A percentile compares a stretch with the other conserved stretches of the same genome.
Evolutionary conservation across 2,329 filamentous ascomycete species (phyloP).

Genomic region (Aspergillus latus): DNA sequence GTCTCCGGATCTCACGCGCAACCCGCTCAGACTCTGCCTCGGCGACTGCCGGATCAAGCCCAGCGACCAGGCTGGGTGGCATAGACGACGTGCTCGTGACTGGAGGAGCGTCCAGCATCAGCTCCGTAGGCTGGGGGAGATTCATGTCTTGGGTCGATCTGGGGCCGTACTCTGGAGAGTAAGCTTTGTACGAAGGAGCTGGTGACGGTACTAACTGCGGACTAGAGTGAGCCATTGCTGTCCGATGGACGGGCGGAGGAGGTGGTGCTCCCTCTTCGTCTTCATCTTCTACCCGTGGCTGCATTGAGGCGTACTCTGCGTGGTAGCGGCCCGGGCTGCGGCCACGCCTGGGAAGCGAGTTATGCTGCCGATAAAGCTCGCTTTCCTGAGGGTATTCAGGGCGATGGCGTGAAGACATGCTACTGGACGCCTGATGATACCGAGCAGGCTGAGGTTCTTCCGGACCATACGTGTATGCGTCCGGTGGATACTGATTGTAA

Average conservation of each 20-base stretch:
- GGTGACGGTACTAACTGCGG: conserved; percentile 27
- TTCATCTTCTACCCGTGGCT: conserved; percentile 50
- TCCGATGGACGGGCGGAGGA: conserved; percentile 38
- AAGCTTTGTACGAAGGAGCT: conserved; percentile 28
- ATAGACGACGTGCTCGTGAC: conserved; percentile 31
- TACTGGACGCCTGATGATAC: conserved; percentile 12
- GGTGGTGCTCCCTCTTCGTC: conserved; percentile 40
- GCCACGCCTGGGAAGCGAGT: conserved; percentile 22
- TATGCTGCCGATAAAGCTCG: conserved; percentile 29
- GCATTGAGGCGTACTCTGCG: conserved; percentile 45
- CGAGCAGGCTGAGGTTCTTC: conserved; percentile 17
- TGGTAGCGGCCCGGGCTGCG: conserved; percentile 32
- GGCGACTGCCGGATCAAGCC: conserved; percentile 36
- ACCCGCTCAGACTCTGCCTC: conserved; percentile 32
- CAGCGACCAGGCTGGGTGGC: conserved; percentile 44
- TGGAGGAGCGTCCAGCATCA: conserved; percentile 24
- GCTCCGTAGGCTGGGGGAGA: conserved; percentile 27
- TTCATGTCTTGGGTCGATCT: conserved; percentile 24
- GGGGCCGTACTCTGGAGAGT: conserved; percentile 29
- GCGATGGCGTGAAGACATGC: conserved; percentile 21
- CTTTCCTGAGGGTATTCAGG: conserved; percentile 21
- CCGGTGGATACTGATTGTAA: conserved; percentile 22
- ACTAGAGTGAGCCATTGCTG: conserved; percentile 30
- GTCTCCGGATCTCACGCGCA: conserved; percentile 29
- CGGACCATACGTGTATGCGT: conserved; percentile 26